phyloP scores from a whole-genome alignment of 345 rosid species.

The Lepidium didymum region DNA sequence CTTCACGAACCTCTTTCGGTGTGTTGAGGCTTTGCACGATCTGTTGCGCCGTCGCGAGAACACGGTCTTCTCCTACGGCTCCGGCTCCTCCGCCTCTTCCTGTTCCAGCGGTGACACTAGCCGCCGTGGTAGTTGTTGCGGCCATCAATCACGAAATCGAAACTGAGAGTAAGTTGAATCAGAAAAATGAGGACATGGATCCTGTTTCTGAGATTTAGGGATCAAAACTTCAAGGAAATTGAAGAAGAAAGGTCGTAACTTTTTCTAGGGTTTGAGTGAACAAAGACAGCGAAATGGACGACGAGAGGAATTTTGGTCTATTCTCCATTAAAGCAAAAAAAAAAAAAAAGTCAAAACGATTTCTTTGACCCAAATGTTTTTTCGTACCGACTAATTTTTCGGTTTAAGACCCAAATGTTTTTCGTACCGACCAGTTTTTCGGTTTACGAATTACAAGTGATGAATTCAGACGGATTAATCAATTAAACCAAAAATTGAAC shows the following conservation, averaged over 20 bases:
- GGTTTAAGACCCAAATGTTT: constrained; percentile 10
- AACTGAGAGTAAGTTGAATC: constrained; percentile 3
- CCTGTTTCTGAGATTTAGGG: neutral
- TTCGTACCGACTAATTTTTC: neutral
- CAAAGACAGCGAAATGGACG: constrained; percentile 18
- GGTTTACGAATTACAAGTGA: neutral
- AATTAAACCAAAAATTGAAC: neutral
- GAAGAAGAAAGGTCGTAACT: neutral
- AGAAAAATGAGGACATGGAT: neutral
- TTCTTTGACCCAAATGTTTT: constrained; percentile 12
- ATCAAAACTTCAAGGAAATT: neutral
- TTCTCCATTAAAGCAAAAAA: neutral
- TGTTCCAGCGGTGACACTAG: constrained; percentile 30
- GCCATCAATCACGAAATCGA: constrained; percentile 5
- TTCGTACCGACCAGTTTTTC: neutral
- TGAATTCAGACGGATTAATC: too few species aligned
- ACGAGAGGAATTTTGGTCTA: neutral
- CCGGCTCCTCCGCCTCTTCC: constrained; percentile 1
- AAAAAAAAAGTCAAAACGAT: neutral
- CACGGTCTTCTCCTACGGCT: constrained; percentile 71
- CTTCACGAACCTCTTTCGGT: constrained; percentile 81
- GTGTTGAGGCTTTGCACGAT: constrained; percentile 93
- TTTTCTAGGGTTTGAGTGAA: constrained; percentile 26
- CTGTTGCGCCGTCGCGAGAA: constrained; percentile 95
- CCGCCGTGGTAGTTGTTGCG: constrained; percentile 32